Evolutionary conservation across 2,329 filamentous ascomycete genomes (phyloP).

Genomic region (Botrytis elliptica): DNA sequence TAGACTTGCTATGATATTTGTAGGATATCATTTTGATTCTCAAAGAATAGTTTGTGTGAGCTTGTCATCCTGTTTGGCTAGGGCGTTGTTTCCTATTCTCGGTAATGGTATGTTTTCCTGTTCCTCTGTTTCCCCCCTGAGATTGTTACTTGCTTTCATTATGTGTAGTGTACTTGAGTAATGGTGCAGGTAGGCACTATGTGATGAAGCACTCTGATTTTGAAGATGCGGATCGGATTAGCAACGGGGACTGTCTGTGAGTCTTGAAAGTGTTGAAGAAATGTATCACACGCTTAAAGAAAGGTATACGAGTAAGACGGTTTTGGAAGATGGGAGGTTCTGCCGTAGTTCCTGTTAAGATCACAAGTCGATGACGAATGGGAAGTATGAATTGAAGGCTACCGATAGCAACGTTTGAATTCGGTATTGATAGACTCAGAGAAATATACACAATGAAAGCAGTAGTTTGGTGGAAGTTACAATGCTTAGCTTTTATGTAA

Average conservation of each 20-base stretch:
- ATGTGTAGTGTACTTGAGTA: rapidly evolving
- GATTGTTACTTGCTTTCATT: neutral
- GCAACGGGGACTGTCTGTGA: too few relatives aligned
- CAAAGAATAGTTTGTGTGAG: neutral
- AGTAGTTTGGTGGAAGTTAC: conserved; percentile 3
- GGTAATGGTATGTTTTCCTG: neutral
- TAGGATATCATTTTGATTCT: neutral
- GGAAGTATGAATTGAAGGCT: neutral
- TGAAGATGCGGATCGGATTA: too few relatives aligned
- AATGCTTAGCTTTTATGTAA: conserved; percentile 1
- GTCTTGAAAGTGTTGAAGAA: too few relatives aligned
- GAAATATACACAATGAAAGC: neutral
- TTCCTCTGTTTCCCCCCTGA: neutral
- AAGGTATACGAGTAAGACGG: neutral
- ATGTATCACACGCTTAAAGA: neutral
- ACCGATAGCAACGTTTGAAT: neutral
- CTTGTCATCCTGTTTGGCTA: neutral
- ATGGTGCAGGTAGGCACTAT: neutral
- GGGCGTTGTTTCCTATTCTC: neutral
- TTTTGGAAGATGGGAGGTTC: neutral
- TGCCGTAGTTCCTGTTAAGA: neutral
- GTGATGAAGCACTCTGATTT: neutral
- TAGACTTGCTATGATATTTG: neutral
- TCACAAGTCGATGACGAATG: neutral
- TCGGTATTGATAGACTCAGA: neutral